phyloP scores from a whole-genome alignment of 139 green algal species.

The Coelastrella sp. region DNA sequence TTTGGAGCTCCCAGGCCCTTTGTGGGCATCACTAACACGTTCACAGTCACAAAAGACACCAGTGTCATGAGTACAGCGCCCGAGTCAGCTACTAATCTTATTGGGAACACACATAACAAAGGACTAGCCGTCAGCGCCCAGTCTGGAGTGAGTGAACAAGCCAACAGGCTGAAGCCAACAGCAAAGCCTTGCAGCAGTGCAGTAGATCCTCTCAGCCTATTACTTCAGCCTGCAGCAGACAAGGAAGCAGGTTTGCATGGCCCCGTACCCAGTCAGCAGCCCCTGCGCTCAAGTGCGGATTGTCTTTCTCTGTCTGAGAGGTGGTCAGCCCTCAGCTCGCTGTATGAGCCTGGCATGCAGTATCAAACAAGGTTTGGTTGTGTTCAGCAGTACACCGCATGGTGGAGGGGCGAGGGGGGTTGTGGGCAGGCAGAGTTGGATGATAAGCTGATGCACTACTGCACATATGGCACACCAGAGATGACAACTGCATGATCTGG shows the following conservation, averaged over 20 bases:
- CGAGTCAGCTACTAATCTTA: too few species aligned
- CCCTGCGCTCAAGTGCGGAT: too few species aligned
- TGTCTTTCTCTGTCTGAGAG: background rate
- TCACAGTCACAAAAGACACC: background rate
- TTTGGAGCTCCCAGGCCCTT: background rate
- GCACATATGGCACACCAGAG: background rate
- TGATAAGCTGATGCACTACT: background rate
- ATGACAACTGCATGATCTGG: background rate
- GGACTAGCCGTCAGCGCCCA: too few species aligned
- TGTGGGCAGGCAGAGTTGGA: background rate
- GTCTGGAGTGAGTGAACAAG: too few species aligned
- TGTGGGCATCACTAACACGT: constrained; percentile 9
- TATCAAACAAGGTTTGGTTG: background rate
- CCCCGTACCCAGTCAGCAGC: too few species aligned
- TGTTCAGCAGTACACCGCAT: background rate
- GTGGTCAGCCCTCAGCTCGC: background rate
- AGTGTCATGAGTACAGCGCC: background rate
- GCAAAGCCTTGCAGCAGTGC: too few species aligned
- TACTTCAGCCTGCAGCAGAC: background rate
- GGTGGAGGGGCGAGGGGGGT: background rate
- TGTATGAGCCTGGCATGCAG: background rate
- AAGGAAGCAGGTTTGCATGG: background rate
- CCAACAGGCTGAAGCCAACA: too few species aligned
- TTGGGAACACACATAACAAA: too few species aligned
- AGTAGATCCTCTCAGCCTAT: too few species aligned